Conservation (phyloP, 257 asterid species). For the Voacanga thouarsii region DNA sequence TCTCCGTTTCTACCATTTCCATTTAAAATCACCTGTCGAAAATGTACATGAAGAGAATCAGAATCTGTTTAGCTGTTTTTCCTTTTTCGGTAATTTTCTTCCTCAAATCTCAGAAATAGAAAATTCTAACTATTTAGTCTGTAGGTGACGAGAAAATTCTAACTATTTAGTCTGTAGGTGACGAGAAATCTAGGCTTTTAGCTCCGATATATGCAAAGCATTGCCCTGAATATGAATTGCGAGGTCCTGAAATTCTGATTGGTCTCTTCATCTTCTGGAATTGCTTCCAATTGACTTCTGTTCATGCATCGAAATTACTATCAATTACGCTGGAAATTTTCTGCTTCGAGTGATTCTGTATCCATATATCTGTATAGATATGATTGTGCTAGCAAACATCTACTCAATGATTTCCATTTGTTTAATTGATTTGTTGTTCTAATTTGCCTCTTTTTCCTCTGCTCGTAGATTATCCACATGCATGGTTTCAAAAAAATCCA, state of each 20-base stretch:
- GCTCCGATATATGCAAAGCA: not conserved
- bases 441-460: not conserved
- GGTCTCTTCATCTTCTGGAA: not conserved
- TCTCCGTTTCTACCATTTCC: not conserved
- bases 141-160: no score
- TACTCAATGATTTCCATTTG: not conserved
- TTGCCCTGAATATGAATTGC: not conserved
- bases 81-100: not conserved
- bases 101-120: not conserved
- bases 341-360: not conserved
- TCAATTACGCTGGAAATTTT: not conserved
- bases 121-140: not conserved
- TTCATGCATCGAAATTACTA: not conserved
- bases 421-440: not conserved
- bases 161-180: not conserved
- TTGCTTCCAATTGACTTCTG: not conserved
- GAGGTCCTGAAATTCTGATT: not conserved
- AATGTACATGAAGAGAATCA: not conserved
- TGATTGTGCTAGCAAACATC: not conserved
- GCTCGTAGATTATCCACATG: constrained; percentile 29
- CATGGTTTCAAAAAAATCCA: constrained; percentile 29
- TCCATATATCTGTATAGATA: not conserved
- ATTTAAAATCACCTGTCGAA: not conserved
- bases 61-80: not conserved
- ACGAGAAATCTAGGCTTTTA: not conserved